Conservation (phyloP, 306 rosid genomes). For the Coriaria nepalensis region DNA sequence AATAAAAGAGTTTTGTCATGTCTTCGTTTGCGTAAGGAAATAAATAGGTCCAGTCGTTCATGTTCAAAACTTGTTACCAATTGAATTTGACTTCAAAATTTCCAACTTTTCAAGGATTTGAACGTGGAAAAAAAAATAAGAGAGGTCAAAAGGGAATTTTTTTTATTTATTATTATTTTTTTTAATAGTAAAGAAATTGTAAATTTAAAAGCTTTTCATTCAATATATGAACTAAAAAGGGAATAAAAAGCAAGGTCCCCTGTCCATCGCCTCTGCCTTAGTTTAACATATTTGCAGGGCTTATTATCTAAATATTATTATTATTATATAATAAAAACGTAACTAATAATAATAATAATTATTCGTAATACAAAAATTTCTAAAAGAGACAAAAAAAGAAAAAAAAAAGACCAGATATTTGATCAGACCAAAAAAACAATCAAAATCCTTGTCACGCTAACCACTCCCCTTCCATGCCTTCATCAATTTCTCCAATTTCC, state of each 20-base stretch:
- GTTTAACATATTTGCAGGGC: slow-evolving; percentile 29
- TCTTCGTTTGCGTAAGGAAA: no score
- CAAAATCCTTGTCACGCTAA: slow-evolving; percentile 38
- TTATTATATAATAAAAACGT: slow-evolving; percentile 12
- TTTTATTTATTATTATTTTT: no score
- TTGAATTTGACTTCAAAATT: no score
- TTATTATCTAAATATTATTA: slow-evolving; percentile 8
- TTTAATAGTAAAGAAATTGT: no score
- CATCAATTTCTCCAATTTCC: slow-evolving; percentile 71
- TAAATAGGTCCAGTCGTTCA: no score
- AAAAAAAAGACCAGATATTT: slow-evolving; percentile 27
- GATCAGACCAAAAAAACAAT: slow-evolving; percentile 27
- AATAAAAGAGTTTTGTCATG: no score
- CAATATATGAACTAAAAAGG: slow-evolving; percentile 9
- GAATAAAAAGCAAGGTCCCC: background rate
- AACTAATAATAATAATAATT: slow-evolving; percentile 15
- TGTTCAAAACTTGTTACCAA: no score
- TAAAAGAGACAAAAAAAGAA: slow-evolving; percentile 11
- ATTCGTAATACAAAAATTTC: background rate
- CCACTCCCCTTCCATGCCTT: slow-evolving; percentile 75
- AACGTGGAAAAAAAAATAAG: no score
- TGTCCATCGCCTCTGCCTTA: slow-evolving; percentile 22
- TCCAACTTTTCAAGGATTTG: no score
- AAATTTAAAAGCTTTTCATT: background rate
- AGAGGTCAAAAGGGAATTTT: no score